phyloP scores from a whole-genome alignment of 2,329 filamentous ascomycete genomes.

The Fusarium hostae region DNA sequence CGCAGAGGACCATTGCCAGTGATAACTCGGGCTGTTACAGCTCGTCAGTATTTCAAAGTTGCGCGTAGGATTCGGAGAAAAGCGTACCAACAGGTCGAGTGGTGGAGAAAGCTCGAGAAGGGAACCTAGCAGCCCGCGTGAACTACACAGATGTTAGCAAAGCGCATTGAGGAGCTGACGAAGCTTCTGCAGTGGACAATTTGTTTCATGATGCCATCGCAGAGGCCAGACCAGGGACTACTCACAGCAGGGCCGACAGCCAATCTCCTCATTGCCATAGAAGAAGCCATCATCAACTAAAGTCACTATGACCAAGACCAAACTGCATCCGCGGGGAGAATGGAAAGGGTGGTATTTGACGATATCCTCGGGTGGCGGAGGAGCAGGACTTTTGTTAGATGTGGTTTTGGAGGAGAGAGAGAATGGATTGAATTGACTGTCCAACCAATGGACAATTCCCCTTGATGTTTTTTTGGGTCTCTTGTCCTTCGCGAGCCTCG shows the following conservation, averaged over 20 bases:
- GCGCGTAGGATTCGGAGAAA: slow-evolving; percentile 16
- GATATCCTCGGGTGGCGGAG: slow-evolving; percentile 41
- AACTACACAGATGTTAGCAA: slow-evolving; percentile 61
- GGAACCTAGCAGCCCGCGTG: slow-evolving; percentile 69
- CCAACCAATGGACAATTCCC: slow-evolving; percentile 42
- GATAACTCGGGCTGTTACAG: slow-evolving; percentile 78
- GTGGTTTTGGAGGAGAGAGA: slow-evolving; percentile 30
- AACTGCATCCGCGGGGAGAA: slow-evolving; percentile 48
- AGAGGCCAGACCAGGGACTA: slow-evolving; percentile 42
- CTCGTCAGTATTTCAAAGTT: slow-evolving; percentile 32
- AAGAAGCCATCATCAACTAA: slow-evolving; percentile 65
- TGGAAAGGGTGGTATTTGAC: slow-evolving; percentile 36
- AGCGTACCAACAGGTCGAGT: slow-evolving; percentile 80
- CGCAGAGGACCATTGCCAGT: slow-evolving; percentile 80
- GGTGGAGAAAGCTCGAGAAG: slow-evolving; percentile 85
- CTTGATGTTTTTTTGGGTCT: slow-evolving; percentile 42
- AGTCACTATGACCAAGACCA: slow-evolving; percentile 43
- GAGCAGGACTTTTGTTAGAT: slow-evolving; percentile 43
- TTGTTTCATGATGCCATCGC: slow-evolving; percentile 23
- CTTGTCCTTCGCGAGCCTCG: slow-evolving; percentile 41
- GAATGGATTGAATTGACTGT: slow-evolving; percentile 16
- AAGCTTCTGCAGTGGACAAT: slow-evolving; percentile 24
- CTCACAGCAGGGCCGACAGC: slow-evolving; percentile 66
- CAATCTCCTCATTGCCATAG: slow-evolving; percentile 72
- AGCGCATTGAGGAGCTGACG: slow-evolving; percentile 7